Conservation (phyloP, 108 stramenopile species). For the Craspedostauros australis region DNA sequence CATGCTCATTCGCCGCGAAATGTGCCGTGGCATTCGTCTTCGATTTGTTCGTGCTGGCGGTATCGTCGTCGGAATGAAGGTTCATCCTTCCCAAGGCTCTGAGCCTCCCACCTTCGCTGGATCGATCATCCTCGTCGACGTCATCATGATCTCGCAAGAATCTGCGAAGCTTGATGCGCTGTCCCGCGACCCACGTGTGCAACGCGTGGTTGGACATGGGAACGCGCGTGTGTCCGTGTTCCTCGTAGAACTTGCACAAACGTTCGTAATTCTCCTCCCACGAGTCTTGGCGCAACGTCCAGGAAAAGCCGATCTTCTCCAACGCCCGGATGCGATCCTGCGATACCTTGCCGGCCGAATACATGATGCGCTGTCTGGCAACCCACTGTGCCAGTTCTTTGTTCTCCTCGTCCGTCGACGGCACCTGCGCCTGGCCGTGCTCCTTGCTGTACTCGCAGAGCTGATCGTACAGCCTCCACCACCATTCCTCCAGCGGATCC, state of each 20-base stretch:
- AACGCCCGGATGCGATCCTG: slow-evolving; percentile 19
- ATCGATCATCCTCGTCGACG: too few relatives aligned
- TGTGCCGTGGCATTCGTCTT: background rate
- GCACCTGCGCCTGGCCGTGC: slow-evolving; percentile 47
- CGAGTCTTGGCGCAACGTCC: slow-evolving; percentile 13
- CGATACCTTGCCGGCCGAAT: slow-evolving; percentile 2
- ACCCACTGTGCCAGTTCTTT: slow-evolving; percentile 50
- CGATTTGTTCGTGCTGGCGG: background rate
- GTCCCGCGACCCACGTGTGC: slow-evolving; percentile 26
- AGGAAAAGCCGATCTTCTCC: slow-evolving; percentile 18
- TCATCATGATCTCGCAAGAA: background rate
- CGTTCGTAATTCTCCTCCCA: slow-evolving; percentile 27
- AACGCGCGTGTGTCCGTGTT: slow-evolving; percentile 31
- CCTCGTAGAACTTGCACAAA: slow-evolving; percentile 15
- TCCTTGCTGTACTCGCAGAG: slow-evolving; percentile 24
- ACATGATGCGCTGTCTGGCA: slow-evolving; percentile 36
- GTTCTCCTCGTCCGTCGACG: slow-evolving; percentile 26
- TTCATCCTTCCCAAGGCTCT: too few relatives aligned
- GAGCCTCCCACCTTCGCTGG: background rate
- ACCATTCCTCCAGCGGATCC: slow-evolving; percentile 13
- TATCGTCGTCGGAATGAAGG: too few relatives aligned
- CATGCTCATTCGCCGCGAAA: too few relatives aligned
- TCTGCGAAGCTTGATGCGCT: slow-evolving; percentile 15
- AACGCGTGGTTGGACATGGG: slow-evolving; percentile 11
- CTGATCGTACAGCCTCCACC: slow-evolving; percentile 25